Evolutionary conservation across 495 filamentous ascomycete genomes (phyloP), one percentile per base, ranked within the genome.

Genomic region (Aspergillus panamensis): DNA sequence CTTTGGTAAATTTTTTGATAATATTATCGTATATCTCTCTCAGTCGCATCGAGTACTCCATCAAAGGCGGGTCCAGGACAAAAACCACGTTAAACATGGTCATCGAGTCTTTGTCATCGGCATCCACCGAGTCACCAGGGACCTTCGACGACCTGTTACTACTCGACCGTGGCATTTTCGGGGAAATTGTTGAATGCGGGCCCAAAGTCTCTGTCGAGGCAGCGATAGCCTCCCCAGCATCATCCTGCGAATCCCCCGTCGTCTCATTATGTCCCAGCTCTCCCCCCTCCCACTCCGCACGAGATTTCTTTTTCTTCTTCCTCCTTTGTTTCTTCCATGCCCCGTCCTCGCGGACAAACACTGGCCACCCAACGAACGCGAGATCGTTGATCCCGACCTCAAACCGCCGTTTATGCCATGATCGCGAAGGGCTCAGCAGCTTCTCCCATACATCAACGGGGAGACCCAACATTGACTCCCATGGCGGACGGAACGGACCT

Each of bases 1-100:
- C 88, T 70, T 93, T 92, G 55, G 89, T 88, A 59, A 96, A 86
- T 68, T 92, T 93, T 72, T 89, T 93, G 62, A 90, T 87, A 20
- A 96, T 86, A 67, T 96, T 85, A 52, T 90, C 81, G 66, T 92
- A 96, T 67, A 97, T 86, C 50, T 93, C 85, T 53, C 85, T 81
- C 47, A 91, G 80, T 19, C 91, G 78, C 49, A 85, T 75, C 47
- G 87, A 86, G 62, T 87, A 87, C 69, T 95, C 90, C 42, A 89
- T 73, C 48, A 86, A 80, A 37, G 89, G 88, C 3, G 90, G 87
- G 64, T 89, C 86, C 48, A 96, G 73, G 33, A 96, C 88, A 72
- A 97, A 97, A 13, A 96, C 90, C 33, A 97, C 83, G 73, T 97
- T 92, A 69, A 98, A 98, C 92, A 97, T 96, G 20, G 84, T 91